Evolutionary conservation across 257 asterid species (phyloP).

Genomic region (Rhazya stricta): DNA sequence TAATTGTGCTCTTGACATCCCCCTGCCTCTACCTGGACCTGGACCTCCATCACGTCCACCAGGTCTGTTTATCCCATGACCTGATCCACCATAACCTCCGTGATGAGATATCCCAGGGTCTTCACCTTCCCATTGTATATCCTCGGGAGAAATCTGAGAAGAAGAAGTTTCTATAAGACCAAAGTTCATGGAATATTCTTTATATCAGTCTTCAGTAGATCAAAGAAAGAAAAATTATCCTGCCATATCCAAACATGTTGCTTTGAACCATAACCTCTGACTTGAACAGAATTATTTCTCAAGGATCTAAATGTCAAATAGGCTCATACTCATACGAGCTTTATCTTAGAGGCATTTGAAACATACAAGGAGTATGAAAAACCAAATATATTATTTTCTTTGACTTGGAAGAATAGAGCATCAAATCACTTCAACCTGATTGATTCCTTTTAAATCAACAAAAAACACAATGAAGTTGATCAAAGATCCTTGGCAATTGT

Average conservation of each 20-base stretch:
- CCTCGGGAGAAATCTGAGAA: constrained; percentile 75
- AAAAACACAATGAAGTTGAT: not conserved
- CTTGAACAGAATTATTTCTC: not conserved
- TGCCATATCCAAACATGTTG: not conserved
- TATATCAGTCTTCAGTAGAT: not conserved
- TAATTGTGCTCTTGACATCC: constrained; percentile 59
- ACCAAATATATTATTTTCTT: not conserved
- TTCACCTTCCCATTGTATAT: constrained; percentile 85
- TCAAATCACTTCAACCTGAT: not conserved
- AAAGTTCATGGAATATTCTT: not conserved
- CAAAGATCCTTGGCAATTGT: not conserved
- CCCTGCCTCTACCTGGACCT: constrained; percentile 82
- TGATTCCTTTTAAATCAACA: not conserved
- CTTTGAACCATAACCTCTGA: not conserved
- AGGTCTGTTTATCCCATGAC: constrained; percentile 59
- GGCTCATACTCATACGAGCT: not conserved
- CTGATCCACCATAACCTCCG: constrained; percentile 68
- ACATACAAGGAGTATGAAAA: not conserved
- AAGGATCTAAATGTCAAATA: constrained; percentile 8
- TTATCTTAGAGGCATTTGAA: not conserved
- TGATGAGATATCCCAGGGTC: constrained; percentile 69
- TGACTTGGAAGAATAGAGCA: not conserved
- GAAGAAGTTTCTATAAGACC: not conserved
- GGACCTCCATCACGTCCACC: constrained; percentile 63
- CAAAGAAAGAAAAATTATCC: not conserved